Base-by-base conservation (phyloP, 176 grass and related monocot genomes). In the Tillandsia leiboldiana region DNA sequence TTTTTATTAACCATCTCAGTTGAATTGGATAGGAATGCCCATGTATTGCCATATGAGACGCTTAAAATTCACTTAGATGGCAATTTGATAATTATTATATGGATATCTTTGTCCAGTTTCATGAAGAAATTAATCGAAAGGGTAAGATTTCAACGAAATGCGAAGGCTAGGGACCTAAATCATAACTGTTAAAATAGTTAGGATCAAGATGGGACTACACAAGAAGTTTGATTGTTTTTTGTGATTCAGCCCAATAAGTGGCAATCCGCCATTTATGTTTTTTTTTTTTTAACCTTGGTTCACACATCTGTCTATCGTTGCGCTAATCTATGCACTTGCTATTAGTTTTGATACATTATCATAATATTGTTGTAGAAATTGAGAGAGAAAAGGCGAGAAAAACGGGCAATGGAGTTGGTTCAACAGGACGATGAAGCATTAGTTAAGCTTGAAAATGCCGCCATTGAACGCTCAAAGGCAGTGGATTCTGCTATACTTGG, bases 401-500 rank as follows among this genome's bases (percentile, higher is more conserved):
- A 99, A 56, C 87, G 89, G 64, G 89, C 94, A 72, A 73, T 75
- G 75, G 84, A 93, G 57, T 87, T 99, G 69, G 71, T 93, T 73
- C 66, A 29, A 51, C 91, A 82, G 75, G 89, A 99, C 75, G 94
- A 90, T 70, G 89, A 93, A 78, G 94, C 87, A 14, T 74, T 50
- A 72, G 89, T 90, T 52, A 99, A 85, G 75, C 82, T 93, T 66
- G 89, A 99, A 65, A 93, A 90, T 90, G 87, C 72, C 8, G 89
- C 87, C 67, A 99, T 99, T 77, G 89, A 92, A 59, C 94, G 87
- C 68, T 99, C 89, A 68, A 93, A 99, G 70, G 84, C 70, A 72
- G 87, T 93, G 3, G 87, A 99, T 87, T 99, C 89, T 83, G 82
- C 94, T 63, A 77, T 99, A 15, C 87, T 99, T 57, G 94, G 94